Conservation (phyloP, 2,329 filamentous ascomycete species). For the Myriosclerotinia scirpicola region DNA sequence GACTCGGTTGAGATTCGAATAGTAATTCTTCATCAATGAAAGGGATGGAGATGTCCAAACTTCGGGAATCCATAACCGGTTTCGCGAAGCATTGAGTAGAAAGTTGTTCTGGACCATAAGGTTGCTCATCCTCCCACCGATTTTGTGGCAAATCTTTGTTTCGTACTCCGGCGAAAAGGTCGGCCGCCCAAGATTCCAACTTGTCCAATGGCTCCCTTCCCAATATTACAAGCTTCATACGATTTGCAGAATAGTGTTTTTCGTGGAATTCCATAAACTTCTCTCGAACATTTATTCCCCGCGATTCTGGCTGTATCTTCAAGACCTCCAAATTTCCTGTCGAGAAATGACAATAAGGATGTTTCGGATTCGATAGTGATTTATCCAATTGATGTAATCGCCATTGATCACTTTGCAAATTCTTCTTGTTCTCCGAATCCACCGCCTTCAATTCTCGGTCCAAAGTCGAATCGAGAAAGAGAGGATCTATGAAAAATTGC, state of each 20-base stretch:
- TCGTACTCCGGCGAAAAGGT: conserved; percentile 65
- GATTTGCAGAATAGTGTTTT: conserved; percentile 71
- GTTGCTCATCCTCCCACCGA: conserved; percentile 63
- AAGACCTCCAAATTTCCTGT: conserved; percentile 71
- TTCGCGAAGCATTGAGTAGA: conserved; percentile 67
- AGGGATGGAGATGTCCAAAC: conserved; percentile 66
- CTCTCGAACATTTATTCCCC: conserved; percentile 67
- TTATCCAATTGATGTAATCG: conserved; percentile 70
- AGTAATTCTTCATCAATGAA: conserved; percentile 68
- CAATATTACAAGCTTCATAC: conserved; percentile 71
- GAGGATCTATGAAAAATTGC: conserved; percentile 71
- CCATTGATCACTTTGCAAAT: conserved; percentile 72
- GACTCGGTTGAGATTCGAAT: conserved; percentile 66
- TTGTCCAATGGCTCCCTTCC: conserved; percentile 67
- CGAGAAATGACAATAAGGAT: conserved; percentile 73
- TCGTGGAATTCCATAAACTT: conserved; percentile 74
- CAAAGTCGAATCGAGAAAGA: conserved; percentile 68
- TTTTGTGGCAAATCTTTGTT: conserved; percentile 67
- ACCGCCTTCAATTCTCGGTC: conserved; percentile 71
- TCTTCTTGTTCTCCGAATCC: conserved; percentile 80
- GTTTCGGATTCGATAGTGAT: conserved; percentile 65
- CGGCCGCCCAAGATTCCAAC: conserved; percentile 66
- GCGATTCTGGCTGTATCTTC: conserved; percentile 64
- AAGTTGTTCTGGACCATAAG: conserved; percentile 60
- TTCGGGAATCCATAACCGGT: conserved; percentile 69